phyloP scores from a whole-genome alignment of 31 red algal species.

The Odonthalia washingtoniensis region DNA sequence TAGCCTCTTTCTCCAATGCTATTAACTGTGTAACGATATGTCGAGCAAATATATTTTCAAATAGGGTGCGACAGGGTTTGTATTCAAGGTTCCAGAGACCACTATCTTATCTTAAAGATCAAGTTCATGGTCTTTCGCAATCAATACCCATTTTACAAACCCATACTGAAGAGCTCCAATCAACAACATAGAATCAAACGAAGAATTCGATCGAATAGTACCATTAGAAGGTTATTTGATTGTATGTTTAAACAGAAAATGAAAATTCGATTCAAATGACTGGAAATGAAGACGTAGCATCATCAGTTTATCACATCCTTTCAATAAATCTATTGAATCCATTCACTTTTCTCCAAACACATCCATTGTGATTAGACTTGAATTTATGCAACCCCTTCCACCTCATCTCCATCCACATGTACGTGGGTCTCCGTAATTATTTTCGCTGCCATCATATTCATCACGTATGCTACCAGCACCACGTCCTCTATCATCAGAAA shows the following conservation, averaged over 20 bases:
- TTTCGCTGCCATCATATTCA: not conserved
- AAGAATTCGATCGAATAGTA: constrained; percentile 66
- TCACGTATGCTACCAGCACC: no score
- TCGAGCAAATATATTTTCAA: constrained; percentile 62
- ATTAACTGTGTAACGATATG: constrained; percentile 55
- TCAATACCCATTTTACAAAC: constrained; percentile 86
- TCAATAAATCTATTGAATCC: constrained; percentile 79
- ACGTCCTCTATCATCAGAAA: no score
- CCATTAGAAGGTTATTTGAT: constrained; percentile 69
- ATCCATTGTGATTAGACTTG: constrained; percentile 38
- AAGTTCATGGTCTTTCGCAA: constrained; percentile 76
- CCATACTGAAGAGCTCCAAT: constrained; percentile 85
- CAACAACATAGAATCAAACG: constrained; percentile 88
- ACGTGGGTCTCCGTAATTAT: constrained; percentile 45
- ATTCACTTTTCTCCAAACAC: constrained; percentile 59
- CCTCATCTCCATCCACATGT: constrained; percentile 37
- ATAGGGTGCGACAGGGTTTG: constrained; percentile 68
- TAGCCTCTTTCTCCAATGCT: constrained; percentile 58
- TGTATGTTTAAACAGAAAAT: constrained; percentile 72
- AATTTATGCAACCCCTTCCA: constrained; percentile 46
- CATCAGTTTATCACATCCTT: constrained; percentile 69
- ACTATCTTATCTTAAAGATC: constrained; percentile 78
- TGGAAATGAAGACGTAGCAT: constrained; percentile 60
- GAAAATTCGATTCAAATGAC: constrained; percentile 61
- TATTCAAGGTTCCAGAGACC: constrained; percentile 54